These are phyloP conservation scores for Isabelozyma rhagii DNA, from an alignment of 805 yeast genomes.

Conservation along the genomic window DNA sequence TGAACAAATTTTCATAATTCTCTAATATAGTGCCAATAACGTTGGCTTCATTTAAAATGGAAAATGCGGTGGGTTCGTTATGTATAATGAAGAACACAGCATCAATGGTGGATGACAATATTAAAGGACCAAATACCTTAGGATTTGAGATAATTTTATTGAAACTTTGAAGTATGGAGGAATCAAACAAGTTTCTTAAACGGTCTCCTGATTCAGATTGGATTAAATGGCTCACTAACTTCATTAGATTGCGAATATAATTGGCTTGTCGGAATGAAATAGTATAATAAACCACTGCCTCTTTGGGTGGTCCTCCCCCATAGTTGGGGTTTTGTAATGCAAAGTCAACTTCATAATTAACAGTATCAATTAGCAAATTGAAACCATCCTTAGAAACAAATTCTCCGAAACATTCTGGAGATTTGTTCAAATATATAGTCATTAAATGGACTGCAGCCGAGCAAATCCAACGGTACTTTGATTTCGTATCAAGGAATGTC, in stretches of 20 bases:
- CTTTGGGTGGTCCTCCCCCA: conserved; percentile 57
- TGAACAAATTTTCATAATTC: conserved; percentile 52
- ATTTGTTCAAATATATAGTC: conserved; percentile 41
- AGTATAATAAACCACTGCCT: conserved; percentile 46
- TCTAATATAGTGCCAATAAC: conserved; percentile 64
- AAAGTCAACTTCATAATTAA: conserved; percentile 62
- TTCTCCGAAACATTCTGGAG: conserved; percentile 52
- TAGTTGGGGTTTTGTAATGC: conserved; percentile 57
- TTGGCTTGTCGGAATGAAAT: conserved; percentile 61
- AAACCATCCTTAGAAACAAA: conserved; percentile 72
- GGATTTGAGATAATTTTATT: conserved; percentile 58
- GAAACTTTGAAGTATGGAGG: conserved; percentile 65
- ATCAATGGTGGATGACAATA: conserved; percentile 59
- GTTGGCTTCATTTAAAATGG: conserved; percentile 74
- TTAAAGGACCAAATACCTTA: conserved; percentile 60
- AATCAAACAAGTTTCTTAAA: conserved; percentile 80
- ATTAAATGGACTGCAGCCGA: conserved; percentile 63
- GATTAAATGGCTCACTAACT: conserved; percentile 60
- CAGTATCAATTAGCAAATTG: conserved; percentile 51
- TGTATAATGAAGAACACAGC: conserved; percentile 71
- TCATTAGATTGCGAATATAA: conserved; percentile 47
- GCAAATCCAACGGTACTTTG: conserved; percentile 52
- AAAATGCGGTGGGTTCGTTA: conserved; percentile 86
- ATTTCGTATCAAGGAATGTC: conserved; percentile 53
- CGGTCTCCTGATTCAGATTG: conserved; percentile 80